Percentiles rank a stretch among this genome's conserved stretches.
phyloP scores from a whole-genome alignment of 352 stramenopile species.

The Phytophthora uliginosa region DNA sequence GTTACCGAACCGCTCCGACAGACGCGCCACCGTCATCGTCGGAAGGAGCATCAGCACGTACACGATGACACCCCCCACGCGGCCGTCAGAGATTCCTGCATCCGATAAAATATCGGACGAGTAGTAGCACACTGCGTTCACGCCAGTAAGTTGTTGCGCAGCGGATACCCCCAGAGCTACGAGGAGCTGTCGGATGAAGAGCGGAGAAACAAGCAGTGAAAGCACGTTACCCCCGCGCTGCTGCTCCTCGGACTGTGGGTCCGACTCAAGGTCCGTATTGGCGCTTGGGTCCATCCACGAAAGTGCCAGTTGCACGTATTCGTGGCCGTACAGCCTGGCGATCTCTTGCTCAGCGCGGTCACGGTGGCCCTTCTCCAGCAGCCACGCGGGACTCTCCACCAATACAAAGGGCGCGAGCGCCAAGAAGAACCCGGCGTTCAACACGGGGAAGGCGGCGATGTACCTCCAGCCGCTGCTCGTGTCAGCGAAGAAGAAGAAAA shows the following conservation, averaged over 20 bases:
- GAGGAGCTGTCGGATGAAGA: constrained; percentile 51
- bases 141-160: constrained; percentile 66
- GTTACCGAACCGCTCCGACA: constrained; percentile 56
- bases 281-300: constrained; percentile 33
- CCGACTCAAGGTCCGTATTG: constrained; percentile 22
- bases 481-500: constrained; percentile 48
- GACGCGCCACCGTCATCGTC: constrained; percentile 30
- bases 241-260: constrained; percentile 5
- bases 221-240: constrained; percentile 18
- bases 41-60: constrained; percentile 48
- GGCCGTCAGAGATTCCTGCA: constrained; percentile 56
- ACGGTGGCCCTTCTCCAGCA: constrained; percentile 41
- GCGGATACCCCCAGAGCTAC: constrained; percentile 47
- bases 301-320: constrained; percentile 32
- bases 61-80: constrained; percentile 47
- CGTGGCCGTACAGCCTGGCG: constrained; percentile 33
- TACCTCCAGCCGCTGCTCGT: constrained; percentile 38
- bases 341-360: constrained; percentile 35
- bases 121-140: constrained; percentile 78
- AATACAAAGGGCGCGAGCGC: constrained; percentile 32
- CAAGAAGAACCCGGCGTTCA: constrained; percentile 42
- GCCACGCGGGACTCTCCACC: constrained; percentile 53
- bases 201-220: constrained; percentile 19
- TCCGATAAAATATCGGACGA: constrained; percentile 67
- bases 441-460: constrained; percentile 46